Conservation (phyloP, 768 basidiomycete species). For the Tricholoma sp. region DNA sequence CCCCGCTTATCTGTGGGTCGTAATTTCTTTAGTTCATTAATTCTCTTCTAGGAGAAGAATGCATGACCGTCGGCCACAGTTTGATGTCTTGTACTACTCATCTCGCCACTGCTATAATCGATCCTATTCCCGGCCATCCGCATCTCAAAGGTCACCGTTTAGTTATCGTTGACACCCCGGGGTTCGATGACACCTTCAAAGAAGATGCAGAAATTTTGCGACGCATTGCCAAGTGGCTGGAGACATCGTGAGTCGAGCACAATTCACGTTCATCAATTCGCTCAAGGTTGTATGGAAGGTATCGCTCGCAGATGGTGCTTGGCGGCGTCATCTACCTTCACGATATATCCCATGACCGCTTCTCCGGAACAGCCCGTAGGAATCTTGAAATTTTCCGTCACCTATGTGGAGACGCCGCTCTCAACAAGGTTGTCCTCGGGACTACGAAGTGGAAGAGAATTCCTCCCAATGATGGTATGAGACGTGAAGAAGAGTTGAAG, state of each 20-base stretch:
- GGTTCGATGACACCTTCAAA: slow-evolving; percentile 9
- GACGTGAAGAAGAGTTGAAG: no score
- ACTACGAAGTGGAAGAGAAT: no score
- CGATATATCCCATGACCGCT: no score
- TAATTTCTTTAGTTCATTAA: neutral
- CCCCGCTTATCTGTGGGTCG: neutral
- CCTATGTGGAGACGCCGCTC: no score
- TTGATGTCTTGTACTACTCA: neutral
- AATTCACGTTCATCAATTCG: neutral
- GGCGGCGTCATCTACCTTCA: no score
- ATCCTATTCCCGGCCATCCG: neutral
- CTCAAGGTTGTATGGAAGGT: slow-evolving; percentile 8
- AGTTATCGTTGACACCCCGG: slow-evolving; percentile 14
- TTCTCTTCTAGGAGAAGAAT: neutral
- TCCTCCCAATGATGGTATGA: no score
- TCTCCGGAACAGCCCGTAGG: no score
- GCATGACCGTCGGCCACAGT: slow-evolving; percentile 1
- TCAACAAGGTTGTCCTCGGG: no score
- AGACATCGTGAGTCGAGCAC: slow-evolving; percentile 7
- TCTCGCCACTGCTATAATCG: neutral
- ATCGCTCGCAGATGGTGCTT: slow-evolving; percentile 8
- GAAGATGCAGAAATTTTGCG: slow-evolving; percentile 11
- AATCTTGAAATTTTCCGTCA: no score
- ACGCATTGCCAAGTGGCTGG: slow-evolving; percentile 9
- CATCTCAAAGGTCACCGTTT: slow-evolving; percentile 1